These are phyloP conservation scores for Sporothrix brasiliensis DNA, from an alignment of 2,329 filamentous ascomycete species.

Conservation along the genomic window DNA sequence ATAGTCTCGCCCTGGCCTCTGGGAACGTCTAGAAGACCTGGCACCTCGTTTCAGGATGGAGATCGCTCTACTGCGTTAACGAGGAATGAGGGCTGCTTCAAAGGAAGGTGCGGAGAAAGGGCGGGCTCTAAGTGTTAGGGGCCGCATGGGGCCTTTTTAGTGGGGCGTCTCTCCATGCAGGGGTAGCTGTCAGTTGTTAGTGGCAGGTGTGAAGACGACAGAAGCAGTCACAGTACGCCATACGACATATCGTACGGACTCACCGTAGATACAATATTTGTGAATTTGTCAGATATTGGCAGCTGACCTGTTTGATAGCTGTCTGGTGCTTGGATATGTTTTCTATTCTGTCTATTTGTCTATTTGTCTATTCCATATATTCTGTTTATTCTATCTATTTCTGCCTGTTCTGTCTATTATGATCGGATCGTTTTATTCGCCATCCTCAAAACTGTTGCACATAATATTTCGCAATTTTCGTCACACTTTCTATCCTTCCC, in stretches of 20 bases:
- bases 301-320: background rate
- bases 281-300: background rate
- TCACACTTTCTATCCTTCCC: background rate
- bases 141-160: slow-evolving; percentile 1
- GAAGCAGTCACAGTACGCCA: background rate
- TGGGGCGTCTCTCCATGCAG: slow-evolving; percentile 9
- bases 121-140: slow-evolving; percentile 13
- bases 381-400: background rate
- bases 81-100: background rate
- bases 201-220: background rate
- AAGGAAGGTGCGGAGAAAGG: slow-evolving; percentile 42
- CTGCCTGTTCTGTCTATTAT: background rate
- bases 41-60: background rate
- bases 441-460: background rate
- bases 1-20: background rate
- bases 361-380: background rate
- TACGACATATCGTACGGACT: background rate
- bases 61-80: background rate
- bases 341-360: background rate
- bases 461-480: background rate
- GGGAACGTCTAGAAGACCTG: slow-evolving; percentile 1
- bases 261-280: background rate
- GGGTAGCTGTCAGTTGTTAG: background rate
- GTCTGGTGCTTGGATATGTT: background rate
- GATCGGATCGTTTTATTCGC: background rate